Percentiles rank a stretch among this genome's conserved stretches.
These are phyloP conservation scores for Mrakia blollopis DNA, from an alignment of 768 basidiomycete genomes.

Conservation along the genomic window DNA sequence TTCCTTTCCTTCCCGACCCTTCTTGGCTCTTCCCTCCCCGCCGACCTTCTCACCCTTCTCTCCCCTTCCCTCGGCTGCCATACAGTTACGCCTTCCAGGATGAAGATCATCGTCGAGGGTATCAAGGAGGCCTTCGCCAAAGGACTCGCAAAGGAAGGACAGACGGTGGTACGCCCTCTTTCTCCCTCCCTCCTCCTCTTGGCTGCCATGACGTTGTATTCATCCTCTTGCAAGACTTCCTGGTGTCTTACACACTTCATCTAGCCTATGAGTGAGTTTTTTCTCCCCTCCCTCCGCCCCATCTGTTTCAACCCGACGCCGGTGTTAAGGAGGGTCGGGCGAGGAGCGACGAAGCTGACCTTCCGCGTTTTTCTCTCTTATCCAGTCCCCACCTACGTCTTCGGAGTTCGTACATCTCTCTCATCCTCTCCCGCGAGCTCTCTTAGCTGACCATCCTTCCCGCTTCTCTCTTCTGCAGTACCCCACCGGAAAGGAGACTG, in stretches of 20 bases:
- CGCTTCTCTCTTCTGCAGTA: slow-evolving; percentile 48
- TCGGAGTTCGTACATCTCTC: slow-evolving; percentile 46
- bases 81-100: slow-evolving; percentile 45
- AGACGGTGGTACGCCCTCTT: slow-evolving; percentile 72
- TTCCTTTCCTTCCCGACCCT: slow-evolving; percentile 13
- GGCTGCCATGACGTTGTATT: not conserved
- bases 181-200: not conserved
- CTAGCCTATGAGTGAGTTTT: slow-evolving; percentile 42
- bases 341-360: not conserved
- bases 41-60: slow-evolving; percentile 58
- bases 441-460: not conserved
- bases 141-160: slow-evolving; percentile 73
- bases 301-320: not conserved
- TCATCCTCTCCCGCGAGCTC: not conserved
- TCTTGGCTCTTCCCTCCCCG: slow-evolving; percentile 52
- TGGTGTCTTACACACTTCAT: not conserved
- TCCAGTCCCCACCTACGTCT: slow-evolving; percentile 96
- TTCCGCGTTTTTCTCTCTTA: slow-evolving; percentile 52
- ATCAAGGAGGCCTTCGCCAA: slow-evolving; percentile 87
- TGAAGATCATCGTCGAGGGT: slow-evolving; percentile 83
- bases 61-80: not conserved
- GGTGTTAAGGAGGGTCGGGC: not conserved
- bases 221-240: not conserved
- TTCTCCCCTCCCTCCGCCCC: not conserved
- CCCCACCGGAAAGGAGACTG: slow-evolving; percentile 82